Conservation (phyloP, 805 yeast genomes). For the Sugiyamaella qingdaonensis region DNA sequence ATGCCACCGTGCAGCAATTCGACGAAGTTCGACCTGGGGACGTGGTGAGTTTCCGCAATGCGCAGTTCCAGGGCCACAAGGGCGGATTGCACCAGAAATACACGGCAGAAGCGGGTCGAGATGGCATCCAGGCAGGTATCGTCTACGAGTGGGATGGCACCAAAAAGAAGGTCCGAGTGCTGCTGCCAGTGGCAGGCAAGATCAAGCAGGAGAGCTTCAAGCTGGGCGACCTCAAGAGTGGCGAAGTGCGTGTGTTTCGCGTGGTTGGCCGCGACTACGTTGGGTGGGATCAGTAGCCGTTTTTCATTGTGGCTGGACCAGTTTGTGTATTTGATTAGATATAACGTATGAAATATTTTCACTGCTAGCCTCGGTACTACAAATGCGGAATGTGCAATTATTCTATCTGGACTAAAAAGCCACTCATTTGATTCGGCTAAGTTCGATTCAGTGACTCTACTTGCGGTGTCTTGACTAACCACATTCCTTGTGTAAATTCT, state of each 20-base stretch:
- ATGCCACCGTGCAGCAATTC: constrained; percentile 46
- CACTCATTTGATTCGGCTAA: too few species aligned
- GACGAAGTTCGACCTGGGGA: constrained; percentile 82
- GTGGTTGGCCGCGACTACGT: constrained; percentile 67
- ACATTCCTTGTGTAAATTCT: too few species aligned
- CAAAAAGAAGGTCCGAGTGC: constrained; percentile 44
- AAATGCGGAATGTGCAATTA: too few species aligned
- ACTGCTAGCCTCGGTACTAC: too few species aligned
- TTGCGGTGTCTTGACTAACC: too few species aligned
- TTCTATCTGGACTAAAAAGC: too few species aligned
- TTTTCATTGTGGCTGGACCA: too few species aligned
- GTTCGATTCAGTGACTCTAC: too few species aligned
- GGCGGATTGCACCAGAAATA: constrained; percentile 54
- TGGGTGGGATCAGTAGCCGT: constrained; percentile 50
- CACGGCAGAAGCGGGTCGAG: constrained; percentile 53
- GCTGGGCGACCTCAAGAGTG: constrained; percentile 68
- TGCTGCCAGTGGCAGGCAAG: constrained; percentile 31
- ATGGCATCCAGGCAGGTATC: constrained; percentile 53
- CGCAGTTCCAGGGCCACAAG: constrained; percentile 64
- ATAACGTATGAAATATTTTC: too few species aligned
- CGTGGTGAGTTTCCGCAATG: constrained; percentile 68
- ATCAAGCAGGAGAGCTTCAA: constrained; percentile 60
- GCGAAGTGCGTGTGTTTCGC: constrained; percentile 76
- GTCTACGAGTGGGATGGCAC: constrained; percentile 69
- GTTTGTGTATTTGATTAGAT: too few species aligned